Conservation (phyloP, 106 monocot species). For the Dioscorea alata region DNA sequence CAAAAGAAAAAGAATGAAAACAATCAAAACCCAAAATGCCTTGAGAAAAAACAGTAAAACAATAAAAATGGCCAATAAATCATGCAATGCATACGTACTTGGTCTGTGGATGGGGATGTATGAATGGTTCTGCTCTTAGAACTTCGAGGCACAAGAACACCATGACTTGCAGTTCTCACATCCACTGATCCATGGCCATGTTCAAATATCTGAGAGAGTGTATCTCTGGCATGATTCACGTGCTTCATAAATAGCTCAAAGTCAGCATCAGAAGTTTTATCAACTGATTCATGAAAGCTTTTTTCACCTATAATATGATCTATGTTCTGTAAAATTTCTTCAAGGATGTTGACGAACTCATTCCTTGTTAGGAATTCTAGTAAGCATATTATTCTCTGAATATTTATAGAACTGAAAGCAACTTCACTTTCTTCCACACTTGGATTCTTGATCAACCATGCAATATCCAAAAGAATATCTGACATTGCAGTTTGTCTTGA, state of each 20-base stretch:
- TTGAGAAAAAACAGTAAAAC: too few relatives aligned
- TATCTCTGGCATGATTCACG: conserved; percentile 33
- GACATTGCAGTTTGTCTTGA: conserved; percentile 38
- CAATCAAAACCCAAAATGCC: too few relatives aligned
- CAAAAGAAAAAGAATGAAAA: too few relatives aligned
- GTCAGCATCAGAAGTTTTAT: conserved; percentile 19
- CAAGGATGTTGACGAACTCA: conserved; percentile 32
- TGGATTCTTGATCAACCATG: conserved; percentile 65
- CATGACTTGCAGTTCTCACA: not conserved
- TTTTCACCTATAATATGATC: conserved; percentile 10
- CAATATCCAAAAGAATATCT: conserved; percentile 71
- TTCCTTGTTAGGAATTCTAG: conserved; percentile 35
- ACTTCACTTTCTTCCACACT: conserved; percentile 5
- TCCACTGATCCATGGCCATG: not conserved
- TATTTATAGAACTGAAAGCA: conserved; percentile 29
- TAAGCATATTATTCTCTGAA: conserved; percentile 54
- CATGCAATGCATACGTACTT: too few relatives aligned
- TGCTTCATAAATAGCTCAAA: conserved; percentile 20
- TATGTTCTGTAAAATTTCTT: conserved; percentile 32
- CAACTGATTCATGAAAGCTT: conserved; percentile 14
- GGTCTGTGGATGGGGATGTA: too few relatives aligned
- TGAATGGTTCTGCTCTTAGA: not conserved
- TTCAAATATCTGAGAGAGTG: conserved; percentile 16
- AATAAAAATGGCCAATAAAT: too few relatives aligned
- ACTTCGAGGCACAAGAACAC: not conserved